These are phyloP conservation scores for Vaccinium corymbosum DNA, from an alignment of 148 eudicot genomes.

Conservation along the genomic window DNA sequence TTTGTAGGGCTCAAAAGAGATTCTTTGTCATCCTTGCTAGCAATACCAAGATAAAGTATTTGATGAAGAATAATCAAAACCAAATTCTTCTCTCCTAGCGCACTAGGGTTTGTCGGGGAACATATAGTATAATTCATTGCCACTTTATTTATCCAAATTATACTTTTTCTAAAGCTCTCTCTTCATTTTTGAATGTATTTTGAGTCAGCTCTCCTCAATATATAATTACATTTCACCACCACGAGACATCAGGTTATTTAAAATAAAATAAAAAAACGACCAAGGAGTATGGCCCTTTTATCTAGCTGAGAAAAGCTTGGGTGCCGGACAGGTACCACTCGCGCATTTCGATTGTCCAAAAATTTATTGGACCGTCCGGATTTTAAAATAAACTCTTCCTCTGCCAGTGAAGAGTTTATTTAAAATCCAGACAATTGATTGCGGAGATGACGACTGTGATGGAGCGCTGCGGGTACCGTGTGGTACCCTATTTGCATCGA, in stretches of 20 bases:
- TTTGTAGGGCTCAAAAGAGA: slow-evolving; percentile 20
- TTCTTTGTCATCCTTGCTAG: slow-evolving; percentile 10
- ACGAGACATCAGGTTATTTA: too few relatives aligned
- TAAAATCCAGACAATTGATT: too few relatives aligned
- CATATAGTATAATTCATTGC: background rate
- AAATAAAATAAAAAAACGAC: background rate
- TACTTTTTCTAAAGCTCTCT: background rate
- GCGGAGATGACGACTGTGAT: too few relatives aligned
- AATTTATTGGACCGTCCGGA: too few relatives aligned
- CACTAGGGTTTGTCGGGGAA: background rate
- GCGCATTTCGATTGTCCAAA: too few relatives aligned
- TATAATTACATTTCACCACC: too few relatives aligned
- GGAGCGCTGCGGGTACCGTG: too few relatives aligned
- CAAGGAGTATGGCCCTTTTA: background rate
- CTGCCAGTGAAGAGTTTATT: too few relatives aligned
- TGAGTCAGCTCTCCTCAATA: background rate
- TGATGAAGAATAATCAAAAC: slow-evolving; percentile 3
- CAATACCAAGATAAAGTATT: background rate
- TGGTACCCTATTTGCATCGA: too few relatives aligned
- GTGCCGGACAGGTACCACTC: too few relatives aligned
- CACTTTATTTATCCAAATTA: background rate
- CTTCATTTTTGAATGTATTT: background rate
- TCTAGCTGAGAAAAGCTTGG: too few relatives aligned
- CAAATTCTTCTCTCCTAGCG: background rate
- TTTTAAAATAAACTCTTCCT: too few relatives aligned